Evolutionary conservation across 352 stramenopile genomes (phyloP).

Genomic region (Globisporangium nunn): DNA sequence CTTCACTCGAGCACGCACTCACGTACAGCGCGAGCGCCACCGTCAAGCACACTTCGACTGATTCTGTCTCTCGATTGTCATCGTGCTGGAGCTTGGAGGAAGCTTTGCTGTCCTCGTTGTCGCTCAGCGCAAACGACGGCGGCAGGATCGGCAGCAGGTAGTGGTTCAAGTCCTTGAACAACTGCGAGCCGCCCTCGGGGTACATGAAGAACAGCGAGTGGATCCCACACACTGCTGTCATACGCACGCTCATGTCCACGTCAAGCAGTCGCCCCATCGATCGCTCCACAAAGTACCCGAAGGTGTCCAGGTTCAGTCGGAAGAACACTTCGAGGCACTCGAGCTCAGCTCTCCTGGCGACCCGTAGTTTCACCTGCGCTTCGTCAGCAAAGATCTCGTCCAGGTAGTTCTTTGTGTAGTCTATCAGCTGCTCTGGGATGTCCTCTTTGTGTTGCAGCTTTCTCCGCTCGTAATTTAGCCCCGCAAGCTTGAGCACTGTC

Average conservation of each 20-base stretch:
- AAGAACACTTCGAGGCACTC: constrained; percentile 66
- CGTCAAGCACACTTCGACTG: constrained; percentile 33
- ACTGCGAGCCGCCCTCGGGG: constrained; percentile 45
- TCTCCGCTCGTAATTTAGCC: constrained; percentile 42
- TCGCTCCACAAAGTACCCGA: constrained; percentile 43
- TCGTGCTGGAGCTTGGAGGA: not conserved
- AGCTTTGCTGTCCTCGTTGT: not conserved
- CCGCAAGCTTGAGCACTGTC: constrained; percentile 31
- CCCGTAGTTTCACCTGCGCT: constrained; percentile 17
- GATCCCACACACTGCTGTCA: constrained; percentile 32
- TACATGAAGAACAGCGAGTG: constrained; percentile 82
- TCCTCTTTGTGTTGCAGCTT: constrained; percentile 50
- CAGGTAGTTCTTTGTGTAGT: constrained; percentile 35
- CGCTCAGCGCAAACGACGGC: not conserved
- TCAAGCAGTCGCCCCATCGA: constrained; percentile 45
- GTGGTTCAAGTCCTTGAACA: constrained; percentile 52
- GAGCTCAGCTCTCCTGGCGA: constrained; percentile 30
- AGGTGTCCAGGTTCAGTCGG: constrained; percentile 41
- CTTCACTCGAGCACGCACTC: constrained; percentile 53
- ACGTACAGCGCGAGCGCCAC: constrained; percentile 56
- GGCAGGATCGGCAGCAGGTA: constrained; percentile 26
- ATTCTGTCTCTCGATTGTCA: constrained; percentile 6
- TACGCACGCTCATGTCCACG: constrained; percentile 44
- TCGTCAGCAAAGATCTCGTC: constrained; percentile 10
- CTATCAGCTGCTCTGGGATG: constrained; percentile 32